Conservation (phyloP, 1,139 yeast species). For the Arxiozyma bovina region DNA sequence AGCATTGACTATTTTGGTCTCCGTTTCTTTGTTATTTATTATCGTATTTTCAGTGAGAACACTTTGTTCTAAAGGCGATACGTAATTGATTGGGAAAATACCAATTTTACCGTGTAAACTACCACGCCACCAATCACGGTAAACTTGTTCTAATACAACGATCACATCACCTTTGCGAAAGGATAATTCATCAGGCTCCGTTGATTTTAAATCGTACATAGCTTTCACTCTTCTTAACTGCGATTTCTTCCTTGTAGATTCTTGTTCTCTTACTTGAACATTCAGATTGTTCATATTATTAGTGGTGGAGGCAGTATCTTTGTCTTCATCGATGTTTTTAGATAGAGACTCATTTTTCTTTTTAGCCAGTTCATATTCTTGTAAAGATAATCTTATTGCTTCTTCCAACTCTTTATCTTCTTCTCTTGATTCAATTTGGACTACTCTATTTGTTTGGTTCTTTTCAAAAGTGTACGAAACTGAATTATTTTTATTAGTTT, state of each 20-base stretch:
- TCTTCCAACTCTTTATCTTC: conserved; percentile 79
- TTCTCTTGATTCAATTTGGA: conserved; percentile 40
- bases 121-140: conserved; percentile 96
- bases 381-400: conserved; percentile 68
- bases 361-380: conserved; percentile 39
- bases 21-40: conserved; percentile 36
- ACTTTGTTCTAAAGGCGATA: conserved; percentile 51
- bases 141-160: conserved; percentile 77
- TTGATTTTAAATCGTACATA: conserved; percentile 66
- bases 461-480: neutral
- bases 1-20: conserved; percentile 40
- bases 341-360: neutral
- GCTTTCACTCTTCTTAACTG: conserved; percentile 66
- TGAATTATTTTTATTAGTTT: neutral
- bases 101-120: conserved; percentile 73
- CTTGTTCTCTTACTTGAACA: conserved; percentile 1
- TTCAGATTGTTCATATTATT: conserved; percentile 5
- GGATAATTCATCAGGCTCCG: conserved; percentile 63
- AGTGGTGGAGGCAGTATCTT: neutral
- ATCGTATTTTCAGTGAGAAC: conserved; percentile 54
- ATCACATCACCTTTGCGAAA: conserved; percentile 71
- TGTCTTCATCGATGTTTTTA: neutral
- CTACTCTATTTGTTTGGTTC: conserved; percentile 53
- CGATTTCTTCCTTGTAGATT: conserved; percentile 1
- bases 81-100: conserved; percentile 90